phyloP scores from a whole-genome alignment of 257 asterid species.

The Schizonepeta tenuifolia region DNA sequence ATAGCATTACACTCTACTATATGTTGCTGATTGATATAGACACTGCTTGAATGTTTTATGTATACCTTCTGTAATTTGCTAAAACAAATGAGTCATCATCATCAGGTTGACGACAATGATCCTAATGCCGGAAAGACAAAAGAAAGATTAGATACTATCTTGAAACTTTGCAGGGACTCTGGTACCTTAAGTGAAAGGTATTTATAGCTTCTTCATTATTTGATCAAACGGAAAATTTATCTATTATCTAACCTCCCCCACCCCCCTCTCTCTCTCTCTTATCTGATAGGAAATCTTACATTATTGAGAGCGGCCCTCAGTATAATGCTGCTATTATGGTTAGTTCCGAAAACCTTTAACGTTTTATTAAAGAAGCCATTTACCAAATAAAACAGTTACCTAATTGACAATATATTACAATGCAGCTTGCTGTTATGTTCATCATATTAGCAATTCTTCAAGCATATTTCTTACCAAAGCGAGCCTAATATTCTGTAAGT shows the following conservation, averaged over 20 bases:
- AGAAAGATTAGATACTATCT: conserved; percentile 59
- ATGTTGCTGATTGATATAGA: neutral
- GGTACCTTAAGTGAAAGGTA: conserved; percentile 61
- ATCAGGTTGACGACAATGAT: conserved; percentile 72
- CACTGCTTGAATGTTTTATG: neutral
- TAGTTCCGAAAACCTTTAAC: conserved; percentile 31
- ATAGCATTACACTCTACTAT: neutral
- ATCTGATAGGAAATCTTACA: conserved; percentile 71
- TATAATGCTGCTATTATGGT: conserved; percentile 57
- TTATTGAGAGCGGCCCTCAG: conserved; percentile 55
- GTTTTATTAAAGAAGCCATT: neutral
- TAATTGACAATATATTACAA: conserved; percentile 22
- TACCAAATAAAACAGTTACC: conserved; percentile 21
- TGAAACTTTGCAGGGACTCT: conserved; percentile 86
- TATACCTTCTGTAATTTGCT: neutral
- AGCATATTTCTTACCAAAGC: conserved; percentile 50
- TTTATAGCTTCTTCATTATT: conserved; percentile 13
- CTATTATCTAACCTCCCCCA: neutral
- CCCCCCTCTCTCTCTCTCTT: neutral
- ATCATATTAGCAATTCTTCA: conserved; percentile 63
- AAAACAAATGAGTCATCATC: conserved; percentile 1
- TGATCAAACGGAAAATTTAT: neutral
- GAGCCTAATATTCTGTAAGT: conserved; percentile 55
- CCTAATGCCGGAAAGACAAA: conserved; percentile 83
- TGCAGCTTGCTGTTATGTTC: conserved; percentile 70